These are phyloP conservation scores for Populus hybrid DNA, from an alignment of 441 rosid genomes.

Conservation along the genomic window DNA sequence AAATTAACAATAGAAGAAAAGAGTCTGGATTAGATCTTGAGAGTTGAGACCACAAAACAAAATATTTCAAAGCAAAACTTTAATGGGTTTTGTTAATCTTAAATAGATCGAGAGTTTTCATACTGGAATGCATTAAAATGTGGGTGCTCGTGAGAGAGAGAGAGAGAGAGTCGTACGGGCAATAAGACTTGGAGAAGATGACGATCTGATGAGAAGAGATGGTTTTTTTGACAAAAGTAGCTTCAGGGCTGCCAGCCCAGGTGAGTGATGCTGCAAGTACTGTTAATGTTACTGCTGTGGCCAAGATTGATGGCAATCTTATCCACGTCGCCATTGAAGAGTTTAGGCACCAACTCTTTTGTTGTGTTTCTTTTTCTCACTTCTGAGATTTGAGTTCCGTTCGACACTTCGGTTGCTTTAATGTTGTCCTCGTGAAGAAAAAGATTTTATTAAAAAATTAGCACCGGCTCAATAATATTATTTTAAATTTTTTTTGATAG, in stretches of 20 bases:
- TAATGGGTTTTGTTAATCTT: background rate
- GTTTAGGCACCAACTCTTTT: background rate
- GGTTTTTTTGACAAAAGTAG: conserved; percentile 61
- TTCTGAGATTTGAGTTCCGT: background rate
- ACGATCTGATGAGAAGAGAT: conserved; percentile 77
- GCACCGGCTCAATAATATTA: too few species aligned
- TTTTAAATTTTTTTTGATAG: too few species aligned
- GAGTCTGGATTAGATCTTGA: background rate
- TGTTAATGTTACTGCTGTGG: conserved; percentile 17
- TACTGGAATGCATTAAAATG: background rate
- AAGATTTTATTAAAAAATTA: too few species aligned
- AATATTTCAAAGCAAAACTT: background rate
- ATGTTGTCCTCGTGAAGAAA: background rate
- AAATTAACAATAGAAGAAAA: background rate
- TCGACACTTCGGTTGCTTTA: background rate
- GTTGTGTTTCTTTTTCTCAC: background rate
- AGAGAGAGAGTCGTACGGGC: conserved; percentile 54
- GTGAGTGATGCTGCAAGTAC: conserved; percentile 23
- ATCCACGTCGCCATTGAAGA: conserved; percentile 28
- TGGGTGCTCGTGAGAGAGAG: background rate
- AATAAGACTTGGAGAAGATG: conserved; percentile 92
- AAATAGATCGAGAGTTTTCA: background rate
- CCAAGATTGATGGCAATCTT: conserved; percentile 14
- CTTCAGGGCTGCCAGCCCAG: conserved; percentile 34
- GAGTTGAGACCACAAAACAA: background rate